Conservation (phyloP, 1,139 yeast species). For the Hyphopichia khmerensis region DNA sequence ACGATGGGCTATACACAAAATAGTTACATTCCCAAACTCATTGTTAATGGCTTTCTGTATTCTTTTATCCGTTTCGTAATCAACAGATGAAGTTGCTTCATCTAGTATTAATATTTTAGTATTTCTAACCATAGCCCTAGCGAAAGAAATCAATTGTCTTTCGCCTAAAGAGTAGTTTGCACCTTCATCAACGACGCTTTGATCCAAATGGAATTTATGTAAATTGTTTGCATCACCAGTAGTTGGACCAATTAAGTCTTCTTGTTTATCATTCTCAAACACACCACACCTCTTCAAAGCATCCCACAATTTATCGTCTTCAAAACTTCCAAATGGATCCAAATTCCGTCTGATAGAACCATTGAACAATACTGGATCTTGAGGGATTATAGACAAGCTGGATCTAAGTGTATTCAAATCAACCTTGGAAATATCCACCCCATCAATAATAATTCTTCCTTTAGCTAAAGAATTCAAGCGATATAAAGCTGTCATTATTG, state of each 20-base stretch:
- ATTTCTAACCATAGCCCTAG: slow-evolving; percentile 51
- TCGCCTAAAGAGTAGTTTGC: slow-evolving; percentile 55
- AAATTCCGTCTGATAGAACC: slow-evolving; percentile 16
- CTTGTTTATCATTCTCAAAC: slow-evolving; percentile 9
- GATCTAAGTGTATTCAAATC: slow-evolving; percentile 28
- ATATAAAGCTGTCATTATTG: slow-evolving; percentile 57
- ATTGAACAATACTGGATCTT: slow-evolving; percentile 18
- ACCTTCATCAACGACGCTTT: slow-evolving; percentile 52
- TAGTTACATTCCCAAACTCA: slow-evolving; percentile 37
- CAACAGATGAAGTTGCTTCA: slow-evolving; percentile 59
- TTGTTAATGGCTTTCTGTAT: slow-evolving; percentile 39
- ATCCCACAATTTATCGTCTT: slow-evolving; percentile 28
- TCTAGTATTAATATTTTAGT: slow-evolving; percentile 51
- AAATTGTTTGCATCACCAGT: neutral
- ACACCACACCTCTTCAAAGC: slow-evolving; percentile 34
- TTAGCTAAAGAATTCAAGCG: slow-evolving; percentile 44
- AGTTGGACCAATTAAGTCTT: no score
- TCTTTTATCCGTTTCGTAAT: slow-evolving; percentile 54
- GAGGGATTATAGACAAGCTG: slow-evolving; percentile 18
- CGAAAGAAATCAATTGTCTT: slow-evolving; percentile 52
- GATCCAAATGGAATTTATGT: slow-evolving; percentile 50
- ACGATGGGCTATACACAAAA: slow-evolving; percentile 43
- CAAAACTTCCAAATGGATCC: slow-evolving; percentile 14
- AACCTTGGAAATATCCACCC: slow-evolving; percentile 44
- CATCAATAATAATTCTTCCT: slow-evolving; percentile 52